These are phyloP conservation scores for Phytophthora melonis DNA, from an alignment of 352 stramenopile genomes.

Conservation along the genomic window DNA sequence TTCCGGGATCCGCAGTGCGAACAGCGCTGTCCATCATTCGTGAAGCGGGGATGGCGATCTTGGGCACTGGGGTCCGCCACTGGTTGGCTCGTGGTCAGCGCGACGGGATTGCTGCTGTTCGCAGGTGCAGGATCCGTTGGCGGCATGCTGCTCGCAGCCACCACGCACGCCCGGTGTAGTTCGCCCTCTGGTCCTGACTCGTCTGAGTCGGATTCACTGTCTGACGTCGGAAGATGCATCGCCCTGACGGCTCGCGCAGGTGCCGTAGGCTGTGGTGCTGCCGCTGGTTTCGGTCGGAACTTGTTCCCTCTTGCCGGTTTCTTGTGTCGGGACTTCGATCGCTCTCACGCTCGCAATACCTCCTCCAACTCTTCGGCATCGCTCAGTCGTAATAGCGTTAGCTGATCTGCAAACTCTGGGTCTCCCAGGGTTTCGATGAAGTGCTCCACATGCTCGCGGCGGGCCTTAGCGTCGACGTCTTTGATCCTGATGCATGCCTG, in stretches of 20 bases:
- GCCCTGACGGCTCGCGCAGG: background rate
- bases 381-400: background rate
- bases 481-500: slow-evolving; percentile 7
- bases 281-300: slow-evolving; percentile 1
- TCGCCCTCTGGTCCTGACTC: background rate
- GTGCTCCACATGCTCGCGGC: background rate
- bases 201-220: background rate
- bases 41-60: background rate
- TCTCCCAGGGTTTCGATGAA: no score
- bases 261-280: background rate
- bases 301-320: background rate
- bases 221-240: background rate
- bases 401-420: no score
- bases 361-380: slow-evolving; percentile 11
- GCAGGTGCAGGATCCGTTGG: no score
- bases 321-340: slow-evolving; percentile 7
- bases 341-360: background rate
- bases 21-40: background rate
- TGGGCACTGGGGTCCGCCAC: no score
- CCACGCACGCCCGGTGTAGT: background rate
- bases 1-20: slow-evolving; percentile 4
- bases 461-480: background rate
- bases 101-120: no score
- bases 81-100: no score
- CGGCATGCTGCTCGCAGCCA: background rate